A percentile compares a stretch with the other conserved stretches of the same genome.
phyloP scores from a whole-genome alignment of 164 flowering plant species.

The Dillenia turbinata region DNA sequence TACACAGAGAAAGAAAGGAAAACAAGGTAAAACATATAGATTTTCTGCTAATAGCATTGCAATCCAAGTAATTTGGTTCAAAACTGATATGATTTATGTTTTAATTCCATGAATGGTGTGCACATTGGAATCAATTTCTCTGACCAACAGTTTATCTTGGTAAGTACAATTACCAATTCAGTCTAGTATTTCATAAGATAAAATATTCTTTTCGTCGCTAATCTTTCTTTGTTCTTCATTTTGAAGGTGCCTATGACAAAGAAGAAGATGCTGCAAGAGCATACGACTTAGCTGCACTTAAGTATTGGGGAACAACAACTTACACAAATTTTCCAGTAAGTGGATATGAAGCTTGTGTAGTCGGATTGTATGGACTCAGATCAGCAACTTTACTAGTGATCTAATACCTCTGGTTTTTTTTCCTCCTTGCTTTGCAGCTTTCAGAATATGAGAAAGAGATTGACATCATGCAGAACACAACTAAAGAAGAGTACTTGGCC shows the following conservation, averaged over 20 bases:
- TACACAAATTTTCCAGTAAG: conserved; percentile 26
- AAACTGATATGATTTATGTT: no score
- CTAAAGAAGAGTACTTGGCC: conserved; percentile 58
- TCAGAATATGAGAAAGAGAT: conserved; percentile 46
- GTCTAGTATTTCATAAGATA: no score
- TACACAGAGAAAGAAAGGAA: conserved; percentile 57
- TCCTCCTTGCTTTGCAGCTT: conserved; percentile 21
- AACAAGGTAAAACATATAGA: conserved; percentile 31
- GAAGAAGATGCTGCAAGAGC: conserved; percentile 63
- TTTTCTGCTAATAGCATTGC: no score
- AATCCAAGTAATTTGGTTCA: no score
- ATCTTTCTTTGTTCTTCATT: neutral
- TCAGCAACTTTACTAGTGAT: neutral
- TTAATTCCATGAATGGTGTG: neutral
- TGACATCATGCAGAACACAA: conserved; percentile 41
- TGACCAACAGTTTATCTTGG: conserved; percentile 40
- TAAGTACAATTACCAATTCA: conserved; percentile 11
- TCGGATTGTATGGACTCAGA: neutral
- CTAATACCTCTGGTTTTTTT: neutral
- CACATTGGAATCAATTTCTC: neutral
- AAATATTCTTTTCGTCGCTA: neutral
- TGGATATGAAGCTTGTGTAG: neutral
- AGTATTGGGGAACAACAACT: conserved; percentile 59
- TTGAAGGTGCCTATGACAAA: conserved; percentile 54
- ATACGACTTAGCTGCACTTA: conserved; percentile 52